phyloP scores from a whole-genome alignment of 768 basidiomycete genomes.

The Suillus weaverae region DNA sequence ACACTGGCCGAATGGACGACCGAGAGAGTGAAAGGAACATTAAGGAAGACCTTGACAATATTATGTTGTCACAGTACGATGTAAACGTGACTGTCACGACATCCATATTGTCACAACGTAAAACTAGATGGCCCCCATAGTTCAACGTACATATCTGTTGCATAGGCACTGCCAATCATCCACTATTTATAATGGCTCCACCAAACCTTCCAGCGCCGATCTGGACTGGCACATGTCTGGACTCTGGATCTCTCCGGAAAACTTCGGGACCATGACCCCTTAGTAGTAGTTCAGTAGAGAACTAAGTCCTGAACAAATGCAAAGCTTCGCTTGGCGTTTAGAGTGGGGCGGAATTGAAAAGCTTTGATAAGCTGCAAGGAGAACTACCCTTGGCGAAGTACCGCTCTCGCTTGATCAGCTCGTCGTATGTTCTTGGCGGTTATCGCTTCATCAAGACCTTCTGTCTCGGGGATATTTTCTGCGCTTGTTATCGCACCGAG shows the following conservation, averaged over 20 bases:
- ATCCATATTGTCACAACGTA: neutral
- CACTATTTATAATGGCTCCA: neutral
- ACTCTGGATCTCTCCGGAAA: neutral
- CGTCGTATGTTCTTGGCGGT: slow-evolving; percentile 1
- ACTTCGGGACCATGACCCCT: neutral
- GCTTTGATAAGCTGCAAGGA: neutral
- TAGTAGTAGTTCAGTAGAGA: neutral
- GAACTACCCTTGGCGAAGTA: slow-evolving; percentile 3
- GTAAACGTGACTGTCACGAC: slow-evolving; percentile 7
- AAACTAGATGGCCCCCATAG: neutral
- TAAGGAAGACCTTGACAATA: too few relatives aligned
- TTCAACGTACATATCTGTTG: too few relatives aligned
- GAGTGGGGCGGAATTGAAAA: neutral
- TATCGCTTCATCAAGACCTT: slow-evolving; percentile 1
- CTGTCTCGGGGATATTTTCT: neutral
- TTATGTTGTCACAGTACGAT: neutral
- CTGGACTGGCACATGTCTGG: neutral
- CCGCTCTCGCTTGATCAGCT: slow-evolving; percentile 4
- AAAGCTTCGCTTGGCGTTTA: neutral
- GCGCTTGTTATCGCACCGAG: slow-evolving; percentile 4
- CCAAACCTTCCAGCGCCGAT: neutral
- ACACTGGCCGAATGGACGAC: slow-evolving; percentile 13
- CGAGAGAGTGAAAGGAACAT: slow-evolving; percentile 13
- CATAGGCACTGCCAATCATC: neutral
- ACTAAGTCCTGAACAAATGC: neutral